phyloP scores from a whole-genome alignment of 2,329 filamentous ascomycete species.

The Pestalotiopsis sp. region DNA sequence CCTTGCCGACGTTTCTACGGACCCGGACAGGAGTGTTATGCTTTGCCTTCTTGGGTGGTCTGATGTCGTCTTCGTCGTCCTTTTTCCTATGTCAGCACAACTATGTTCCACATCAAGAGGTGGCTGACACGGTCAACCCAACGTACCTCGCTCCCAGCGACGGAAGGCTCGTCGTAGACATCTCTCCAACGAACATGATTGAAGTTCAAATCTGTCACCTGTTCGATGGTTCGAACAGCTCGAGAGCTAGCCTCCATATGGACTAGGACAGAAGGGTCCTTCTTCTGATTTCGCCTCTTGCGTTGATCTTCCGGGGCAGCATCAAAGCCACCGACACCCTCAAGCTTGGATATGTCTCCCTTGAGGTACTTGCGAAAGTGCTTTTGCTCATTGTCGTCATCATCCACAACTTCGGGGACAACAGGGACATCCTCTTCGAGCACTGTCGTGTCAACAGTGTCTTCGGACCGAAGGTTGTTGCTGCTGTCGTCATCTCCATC shows the following conservation, averaged over 20 bases:
- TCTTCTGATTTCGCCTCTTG: slow-evolving; percentile 77
- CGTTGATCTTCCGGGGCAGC: slow-evolving; percentile 75
- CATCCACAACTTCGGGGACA: neutral
- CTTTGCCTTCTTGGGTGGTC: slow-evolving; percentile 33
- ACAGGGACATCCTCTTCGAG: slow-evolving; percentile 15
- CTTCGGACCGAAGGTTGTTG: slow-evolving; percentile 29
- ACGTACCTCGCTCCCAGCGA: slow-evolving; percentile 53
- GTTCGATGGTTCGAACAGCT: slow-evolving; percentile 65
- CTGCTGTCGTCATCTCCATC: slow-evolving; percentile 16
- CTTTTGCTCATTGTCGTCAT: neutral
- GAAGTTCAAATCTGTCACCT: slow-evolving; percentile 61
- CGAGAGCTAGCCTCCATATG: slow-evolving; percentile 68
- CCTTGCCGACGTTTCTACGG: neutral
- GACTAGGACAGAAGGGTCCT: slow-evolving; percentile 70
- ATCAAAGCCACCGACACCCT: slow-evolving; percentile 82
- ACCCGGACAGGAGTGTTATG: neutral
- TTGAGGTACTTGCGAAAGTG: slow-evolving; percentile 14
- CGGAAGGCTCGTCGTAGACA: slow-evolving; percentile 63
- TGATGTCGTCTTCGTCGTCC: slow-evolving; percentile 24
- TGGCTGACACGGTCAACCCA: neutral
- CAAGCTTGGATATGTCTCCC: slow-evolving; percentile 46
- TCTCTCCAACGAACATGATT: slow-evolving; percentile 55
- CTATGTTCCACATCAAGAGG: neutral
- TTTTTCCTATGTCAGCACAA: neutral
- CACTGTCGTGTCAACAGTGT: slow-evolving; percentile 30